Evolutionary conservation across 2,329 filamentous ascomycete genomes (phyloP), one percentile per base, ranked within the genome.

Genomic region (Cadophora sp.): DNA sequence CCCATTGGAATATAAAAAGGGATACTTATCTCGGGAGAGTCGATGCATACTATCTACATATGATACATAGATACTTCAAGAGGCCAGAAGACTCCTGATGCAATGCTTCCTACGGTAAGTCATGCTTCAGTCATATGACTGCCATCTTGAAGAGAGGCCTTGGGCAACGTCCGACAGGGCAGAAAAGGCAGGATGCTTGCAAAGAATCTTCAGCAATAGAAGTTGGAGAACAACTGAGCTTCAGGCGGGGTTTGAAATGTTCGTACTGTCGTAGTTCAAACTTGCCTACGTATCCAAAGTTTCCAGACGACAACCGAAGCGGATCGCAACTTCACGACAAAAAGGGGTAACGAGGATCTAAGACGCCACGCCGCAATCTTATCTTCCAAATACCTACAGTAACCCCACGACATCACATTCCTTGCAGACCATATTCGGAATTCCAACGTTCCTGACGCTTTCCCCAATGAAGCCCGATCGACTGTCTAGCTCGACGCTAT

Each of bases 401-500:
- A n/a, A n/a, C n/a, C n/a, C 37, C 37, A 27, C 24, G 48, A 29
- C 59, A 48, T 59, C 53, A 37, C 37, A 53, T 43, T 58, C 51
- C 27, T 27, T 12, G n/a, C 8, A 40, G n/a, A 27, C 14, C 12
- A 11, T 26, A 46, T 7, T 46, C 34, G 37, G 26, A 34, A 48
- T 27, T 46, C 5, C 51, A 14, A 24, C 29, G 58, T 62, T 66
- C 64, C 58, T 61, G 40, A 51, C 56, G 56, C 56, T 37, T 59
- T 43, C 3, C 56, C 56, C 22, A 26, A 24, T n/a, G 9, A 16
- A 43, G 40, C 55, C 26, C 19, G 27, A 60, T 65, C n/a, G 53
- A n/a, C 26, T 11, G 37, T 22, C 56, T 66, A 34, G 60, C 34
- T 59, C 65, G 50, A 34, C 53, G 37, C 55, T 64, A 68, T 27